Conservation (phyloP, 208 protist species). For the Leishmania tropica region DNA sequence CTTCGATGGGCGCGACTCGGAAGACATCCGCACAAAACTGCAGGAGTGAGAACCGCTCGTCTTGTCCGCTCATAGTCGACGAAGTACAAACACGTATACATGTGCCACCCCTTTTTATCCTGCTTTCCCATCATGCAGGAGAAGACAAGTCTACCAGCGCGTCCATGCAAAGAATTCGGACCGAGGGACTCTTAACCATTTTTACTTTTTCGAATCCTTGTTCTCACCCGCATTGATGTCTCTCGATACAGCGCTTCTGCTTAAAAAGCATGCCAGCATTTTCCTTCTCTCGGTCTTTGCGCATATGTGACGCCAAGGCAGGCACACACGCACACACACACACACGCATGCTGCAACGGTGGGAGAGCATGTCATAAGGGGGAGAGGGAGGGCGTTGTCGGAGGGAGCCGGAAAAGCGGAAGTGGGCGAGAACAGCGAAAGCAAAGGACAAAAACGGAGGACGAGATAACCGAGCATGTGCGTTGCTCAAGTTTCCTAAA, state of each 20-base stretch:
- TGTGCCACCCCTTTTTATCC: not conserved
- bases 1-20: not conserved
- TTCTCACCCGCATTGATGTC: too few species aligned
- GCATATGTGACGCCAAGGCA: not conserved
- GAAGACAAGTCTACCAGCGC: not conserved
- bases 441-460: too few species aligned
- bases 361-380: too few species aligned
- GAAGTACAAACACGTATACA: not conserved
- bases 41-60: not conserved
- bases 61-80: not conserved
- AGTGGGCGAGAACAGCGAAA: too few species aligned
- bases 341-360: too few species aligned
- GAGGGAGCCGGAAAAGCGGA: too few species aligned
- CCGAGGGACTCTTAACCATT: not conserved
- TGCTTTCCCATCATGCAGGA: not conserved
- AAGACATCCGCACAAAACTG: not conserved
- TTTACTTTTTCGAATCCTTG: not conserved
- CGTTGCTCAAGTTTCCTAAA: too few species aligned
- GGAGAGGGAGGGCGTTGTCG: too few species aligned
- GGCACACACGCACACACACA: not conserved
- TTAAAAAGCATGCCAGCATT: not conserved
- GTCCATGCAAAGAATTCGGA: not conserved
- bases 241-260: not conserved
- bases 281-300: not conserved
- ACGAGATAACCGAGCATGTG: too few species aligned